Percentiles rank a stretch among this genome's conserved stretches.
Evolutionary conservation across 2,329 filamentous ascomycete species (phyloP).

Genomic region (Juglanconis oblonga): DNA sequence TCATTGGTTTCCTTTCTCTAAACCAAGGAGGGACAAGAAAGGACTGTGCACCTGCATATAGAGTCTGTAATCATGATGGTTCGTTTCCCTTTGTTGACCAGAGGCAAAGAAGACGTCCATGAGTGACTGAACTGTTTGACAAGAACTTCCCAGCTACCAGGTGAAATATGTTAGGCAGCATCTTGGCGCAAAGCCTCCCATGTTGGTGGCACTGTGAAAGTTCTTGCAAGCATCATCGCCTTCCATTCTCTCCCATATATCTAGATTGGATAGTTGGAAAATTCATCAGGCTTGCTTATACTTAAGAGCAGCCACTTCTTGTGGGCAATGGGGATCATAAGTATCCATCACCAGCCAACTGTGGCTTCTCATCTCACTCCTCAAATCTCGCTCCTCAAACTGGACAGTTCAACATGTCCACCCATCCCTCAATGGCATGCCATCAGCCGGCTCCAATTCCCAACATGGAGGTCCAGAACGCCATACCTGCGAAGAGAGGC

Average conservation of each 20-base stretch:
- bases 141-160: background rate
- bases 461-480: background rate
- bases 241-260: background rate
- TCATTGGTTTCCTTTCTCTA: background rate
- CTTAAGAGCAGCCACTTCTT: background rate
- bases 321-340: background rate
- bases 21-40: background rate
- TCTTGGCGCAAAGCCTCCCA: background rate
- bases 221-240: background rate
- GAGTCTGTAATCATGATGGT: background rate
- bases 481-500: constrained; percentile 15
- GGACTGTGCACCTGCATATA: background rate
- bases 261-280: background rate
- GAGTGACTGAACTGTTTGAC: background rate
- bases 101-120: background rate
- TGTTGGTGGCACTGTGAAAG: background rate
- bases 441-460: background rate
- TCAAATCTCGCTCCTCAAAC: background rate
- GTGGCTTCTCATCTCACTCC: background rate
- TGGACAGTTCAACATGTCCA: background rate
- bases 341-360: background rate
- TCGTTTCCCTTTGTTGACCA: background rate
- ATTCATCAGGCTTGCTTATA: background rate
- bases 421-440: background rate
- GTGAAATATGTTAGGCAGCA: background rate